Percentiles rank a stretch among this genome's conserved stretches.
Conservation (phyloP, 495 filamentous ascomycete species). For the Neurospora sp. region DNA sequence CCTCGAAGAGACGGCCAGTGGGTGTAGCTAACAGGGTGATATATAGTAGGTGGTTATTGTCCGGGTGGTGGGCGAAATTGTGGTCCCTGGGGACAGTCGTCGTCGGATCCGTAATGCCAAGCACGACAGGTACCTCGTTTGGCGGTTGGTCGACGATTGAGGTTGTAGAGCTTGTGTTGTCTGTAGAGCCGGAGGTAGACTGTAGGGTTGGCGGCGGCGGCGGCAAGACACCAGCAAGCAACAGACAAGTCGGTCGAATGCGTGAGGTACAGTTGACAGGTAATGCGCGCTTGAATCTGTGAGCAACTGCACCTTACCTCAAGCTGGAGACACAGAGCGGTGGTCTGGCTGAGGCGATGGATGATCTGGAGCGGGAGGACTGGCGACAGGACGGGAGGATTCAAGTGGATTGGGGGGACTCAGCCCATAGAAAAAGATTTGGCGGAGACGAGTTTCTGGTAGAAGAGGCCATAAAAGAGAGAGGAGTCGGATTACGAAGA, state of each 20-base stretch:
- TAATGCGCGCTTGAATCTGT: background rate
- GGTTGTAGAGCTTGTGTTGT: background rate
- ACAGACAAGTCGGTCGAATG: background rate
- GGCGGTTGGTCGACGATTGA: background rate
- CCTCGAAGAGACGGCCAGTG: background rate
- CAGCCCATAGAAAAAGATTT: background rate
- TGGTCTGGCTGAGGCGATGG: background rate
- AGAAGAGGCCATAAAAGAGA: background rate
- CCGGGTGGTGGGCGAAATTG: background rate
- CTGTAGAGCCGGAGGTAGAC: background rate
- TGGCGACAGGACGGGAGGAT: background rate
- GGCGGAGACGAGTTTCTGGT: background rate
- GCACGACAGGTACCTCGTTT: background rate
- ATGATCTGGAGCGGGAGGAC: background rate
- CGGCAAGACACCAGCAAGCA: background rate
- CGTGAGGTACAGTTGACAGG: background rate
- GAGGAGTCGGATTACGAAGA: background rate
- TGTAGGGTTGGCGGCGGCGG: background rate
- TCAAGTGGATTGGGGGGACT: background rate
- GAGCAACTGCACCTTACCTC: background rate
- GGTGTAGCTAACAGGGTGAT: background rate
- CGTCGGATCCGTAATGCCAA: background rate
- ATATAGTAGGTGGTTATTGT: background rate
- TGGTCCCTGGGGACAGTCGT: background rate
- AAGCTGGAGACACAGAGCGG: background rate